phyloP scores from a whole-genome alignment of 495 filamentous ascomycete genomes.

The Tirmania nivea region DNA sequence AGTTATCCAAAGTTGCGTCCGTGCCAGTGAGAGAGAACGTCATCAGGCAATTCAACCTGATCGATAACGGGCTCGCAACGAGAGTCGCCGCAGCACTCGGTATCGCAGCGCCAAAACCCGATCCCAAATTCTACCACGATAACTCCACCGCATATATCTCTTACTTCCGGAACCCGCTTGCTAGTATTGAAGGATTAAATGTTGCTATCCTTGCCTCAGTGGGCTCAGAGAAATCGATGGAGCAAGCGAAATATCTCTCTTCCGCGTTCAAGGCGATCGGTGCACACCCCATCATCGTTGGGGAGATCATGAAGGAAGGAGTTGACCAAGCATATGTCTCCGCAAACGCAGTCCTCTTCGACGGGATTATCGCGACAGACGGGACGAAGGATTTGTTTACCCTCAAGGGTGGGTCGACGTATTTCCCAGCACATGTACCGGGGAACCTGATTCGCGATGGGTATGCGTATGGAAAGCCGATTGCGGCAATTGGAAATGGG shows the following conservation, averaged over 20 bases:
- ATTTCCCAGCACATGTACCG: constrained; percentile 36
- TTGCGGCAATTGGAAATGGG: constrained; percentile 36
- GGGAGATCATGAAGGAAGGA: constrained; percentile 32
- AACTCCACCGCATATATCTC: constrained; percentile 43
- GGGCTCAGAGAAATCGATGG: constrained; percentile 20
- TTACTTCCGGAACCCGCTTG: constrained; percentile 33
- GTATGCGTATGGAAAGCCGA: constrained; percentile 52
- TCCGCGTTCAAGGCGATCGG: constrained; percentile 25
- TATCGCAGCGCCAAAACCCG: constrained; percentile 32
- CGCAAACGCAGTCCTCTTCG: constrained; percentile 48
- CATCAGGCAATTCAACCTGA: constrained; percentile 46
- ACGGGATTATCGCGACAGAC: constrained; percentile 40
- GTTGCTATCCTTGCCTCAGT: constrained; percentile 43
- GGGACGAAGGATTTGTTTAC: constrained; percentile 36
- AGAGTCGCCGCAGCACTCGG: constrained; percentile 45
- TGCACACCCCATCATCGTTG: constrained; percentile 39
- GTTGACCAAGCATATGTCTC: constrained; percentile 49
- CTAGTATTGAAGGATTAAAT: constrained; percentile 39
- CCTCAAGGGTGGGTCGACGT: constrained; percentile 26
- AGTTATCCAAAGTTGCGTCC: constrained; percentile 37
- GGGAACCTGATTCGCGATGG: constrained; percentile 42
- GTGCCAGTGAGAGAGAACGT: constrained; percentile 37
- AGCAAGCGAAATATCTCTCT: constrained; percentile 29
- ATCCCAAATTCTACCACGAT: constrained; percentile 44
- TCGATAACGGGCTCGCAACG: constrained; percentile 45